phyloP scores from a whole-genome alignment of 495 filamentous ascomycete species.

The Polyplosphaeria fusca region DNA sequence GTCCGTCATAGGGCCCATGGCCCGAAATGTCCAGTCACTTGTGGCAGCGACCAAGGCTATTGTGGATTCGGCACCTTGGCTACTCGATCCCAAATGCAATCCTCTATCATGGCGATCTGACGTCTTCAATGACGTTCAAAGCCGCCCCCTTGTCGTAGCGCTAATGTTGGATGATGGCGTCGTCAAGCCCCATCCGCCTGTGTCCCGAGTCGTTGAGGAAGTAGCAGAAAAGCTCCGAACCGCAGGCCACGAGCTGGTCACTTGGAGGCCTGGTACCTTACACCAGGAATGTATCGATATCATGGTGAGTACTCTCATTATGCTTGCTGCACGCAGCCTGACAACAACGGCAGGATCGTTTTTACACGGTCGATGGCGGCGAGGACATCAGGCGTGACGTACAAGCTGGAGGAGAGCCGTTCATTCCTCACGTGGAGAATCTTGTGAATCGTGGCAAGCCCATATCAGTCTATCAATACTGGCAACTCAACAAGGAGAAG shows the following conservation, averaged over 20 bases:
- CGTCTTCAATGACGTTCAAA: constrained; percentile 44
- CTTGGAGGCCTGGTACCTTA: constrained; percentile 46
- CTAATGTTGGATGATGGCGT: constrained; percentile 52
- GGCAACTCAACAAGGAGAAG: constrained; percentile 56
- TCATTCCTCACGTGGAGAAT: constrained; percentile 50
- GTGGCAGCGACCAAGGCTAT: constrained; percentile 42
- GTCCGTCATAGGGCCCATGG: constrained; percentile 52
- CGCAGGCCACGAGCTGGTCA: constrained; percentile 49
- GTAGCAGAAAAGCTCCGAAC: constrained; percentile 40
- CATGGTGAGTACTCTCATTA: constrained; percentile 39
- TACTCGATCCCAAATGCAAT: constrained; percentile 47
- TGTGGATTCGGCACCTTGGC: constrained; percentile 45
- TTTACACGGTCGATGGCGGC: constrained; percentile 55
- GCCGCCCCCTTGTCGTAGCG: constrained; percentile 47
- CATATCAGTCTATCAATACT: constrained; percentile 55
- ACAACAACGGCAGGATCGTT: constrained; percentile 29
- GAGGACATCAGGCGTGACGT: constrained; percentile 55
- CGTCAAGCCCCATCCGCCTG: constrained; percentile 47
- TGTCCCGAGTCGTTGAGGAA: constrained; percentile 43
- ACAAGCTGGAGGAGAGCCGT: constrained; percentile 50
- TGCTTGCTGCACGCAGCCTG: neutral
- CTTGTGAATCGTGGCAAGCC: constrained; percentile 41
- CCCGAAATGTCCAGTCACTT: constrained; percentile 44
- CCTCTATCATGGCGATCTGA: constrained; percentile 49
- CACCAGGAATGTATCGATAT: constrained; percentile 48